These are phyloP conservation scores for Pichia kudriavzevii DNA, from an alignment of 1,139 yeast genomes.

Conservation along the genomic window DNA sequence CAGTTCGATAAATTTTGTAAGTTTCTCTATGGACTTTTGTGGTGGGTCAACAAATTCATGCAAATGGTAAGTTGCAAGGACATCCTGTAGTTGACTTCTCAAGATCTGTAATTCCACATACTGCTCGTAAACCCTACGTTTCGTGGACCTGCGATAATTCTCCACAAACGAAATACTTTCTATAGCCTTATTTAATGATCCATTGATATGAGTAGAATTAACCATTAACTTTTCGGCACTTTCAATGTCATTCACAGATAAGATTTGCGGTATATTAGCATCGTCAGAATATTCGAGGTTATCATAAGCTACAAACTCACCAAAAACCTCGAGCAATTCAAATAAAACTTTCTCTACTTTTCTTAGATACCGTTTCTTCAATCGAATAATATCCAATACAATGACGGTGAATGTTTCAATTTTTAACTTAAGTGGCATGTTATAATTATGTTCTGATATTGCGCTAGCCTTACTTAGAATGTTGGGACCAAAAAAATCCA, in stretches of 20 bases:
- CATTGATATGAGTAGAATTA: background rate
- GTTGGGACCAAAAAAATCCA: conserved; percentile 15
- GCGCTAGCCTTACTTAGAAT: conserved; percentile 8
- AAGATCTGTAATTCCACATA: conserved; percentile 6
- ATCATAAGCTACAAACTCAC: conserved; percentile 6
- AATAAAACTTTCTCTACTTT: conserved; percentile 17
- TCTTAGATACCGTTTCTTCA: conserved; percentile 18
- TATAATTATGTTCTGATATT: conserved; percentile 4
- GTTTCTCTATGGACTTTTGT: conserved; percentile 15
- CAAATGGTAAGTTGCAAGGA: conserved; percentile 8
- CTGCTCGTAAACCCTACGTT: conserved; percentile 9
- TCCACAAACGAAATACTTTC: conserved; percentile 6
- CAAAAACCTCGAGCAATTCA: conserved; percentile 13
- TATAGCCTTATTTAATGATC: conserved; percentile 4
- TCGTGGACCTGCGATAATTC: conserved; percentile 8
- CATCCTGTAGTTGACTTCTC: conserved; percentile 6
- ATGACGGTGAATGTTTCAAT: conserved; percentile 23
- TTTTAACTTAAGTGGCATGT: conserved; percentile 14
- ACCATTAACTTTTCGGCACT: too few species aligned
- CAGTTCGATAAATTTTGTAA: conserved; percentile 9
- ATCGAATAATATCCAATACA: conserved; percentile 15
- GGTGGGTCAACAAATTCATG: conserved; percentile 16
- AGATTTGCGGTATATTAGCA: background rate
- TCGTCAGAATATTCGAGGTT: too few species aligned
- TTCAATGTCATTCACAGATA: conserved; percentile 1